phyloP scores from a whole-genome alignment of 306 rosid species.

The Dryas drummondii region DNA sequence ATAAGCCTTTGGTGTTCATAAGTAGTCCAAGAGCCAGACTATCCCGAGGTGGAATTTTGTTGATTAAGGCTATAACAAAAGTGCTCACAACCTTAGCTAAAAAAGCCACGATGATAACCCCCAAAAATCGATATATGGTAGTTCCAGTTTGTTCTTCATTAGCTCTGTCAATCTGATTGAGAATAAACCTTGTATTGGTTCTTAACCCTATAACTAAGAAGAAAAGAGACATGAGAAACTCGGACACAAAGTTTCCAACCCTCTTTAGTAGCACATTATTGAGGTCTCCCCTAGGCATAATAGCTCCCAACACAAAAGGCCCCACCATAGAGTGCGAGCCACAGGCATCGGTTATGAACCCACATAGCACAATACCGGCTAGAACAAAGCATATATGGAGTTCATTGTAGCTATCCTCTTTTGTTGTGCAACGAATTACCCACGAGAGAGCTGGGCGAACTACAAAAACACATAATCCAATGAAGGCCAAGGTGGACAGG shows the following conservation, averaged over 20 bases:
- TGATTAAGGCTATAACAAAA: constrained; percentile 26
- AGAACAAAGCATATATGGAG: constrained; percentile 30
- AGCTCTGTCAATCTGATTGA: not conserved
- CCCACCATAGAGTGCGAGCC: constrained; percentile 44
- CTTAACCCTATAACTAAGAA: constrained; percentile 34
- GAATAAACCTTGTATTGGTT: not conserved
- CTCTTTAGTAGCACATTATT: constrained; percentile 28
- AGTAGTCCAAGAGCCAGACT: constrained; percentile 38
- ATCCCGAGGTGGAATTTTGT: constrained; percentile 33
- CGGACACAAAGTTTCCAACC: constrained; percentile 32
- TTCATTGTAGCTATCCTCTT: constrained; percentile 25
- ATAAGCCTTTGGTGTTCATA: constrained; percentile 46
- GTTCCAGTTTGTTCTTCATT: too few relatives aligned
- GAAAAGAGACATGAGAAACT: constrained; percentile 37
- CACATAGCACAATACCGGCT: constrained; percentile 22
- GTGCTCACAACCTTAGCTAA: constrained; percentile 33
- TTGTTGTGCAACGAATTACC: constrained; percentile 18
- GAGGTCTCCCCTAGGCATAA: constrained; percentile 49
- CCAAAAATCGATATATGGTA: not conserved
- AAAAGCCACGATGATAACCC: constrained; percentile 21
- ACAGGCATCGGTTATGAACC: constrained; percentile 20
- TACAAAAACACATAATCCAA: not conserved
- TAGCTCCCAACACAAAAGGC: constrained; percentile 44
- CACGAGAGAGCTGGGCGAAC: constrained; percentile 34
- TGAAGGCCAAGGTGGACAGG: constrained; percentile 18